phyloP scores from a whole-genome alignment of 345 rosid species.

The Salix suchowensis region DNA sequence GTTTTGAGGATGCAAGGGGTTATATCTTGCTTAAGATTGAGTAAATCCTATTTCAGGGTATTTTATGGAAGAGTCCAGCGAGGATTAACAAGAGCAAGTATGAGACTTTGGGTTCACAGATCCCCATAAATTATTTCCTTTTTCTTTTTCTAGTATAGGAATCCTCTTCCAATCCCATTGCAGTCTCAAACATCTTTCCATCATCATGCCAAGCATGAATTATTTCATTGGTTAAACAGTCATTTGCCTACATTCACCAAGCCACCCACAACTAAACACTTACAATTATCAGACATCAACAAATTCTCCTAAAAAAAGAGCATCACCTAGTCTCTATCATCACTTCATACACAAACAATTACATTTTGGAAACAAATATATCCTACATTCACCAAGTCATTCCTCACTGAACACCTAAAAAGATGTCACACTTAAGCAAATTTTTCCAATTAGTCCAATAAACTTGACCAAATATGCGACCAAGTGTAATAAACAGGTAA shows the following conservation, averaged over 20 bases:
- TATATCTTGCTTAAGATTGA: neutral
- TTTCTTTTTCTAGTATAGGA: too few relatives aligned
- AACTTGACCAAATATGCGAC: neutral
- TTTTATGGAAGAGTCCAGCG: neutral
- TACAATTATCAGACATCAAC: too few relatives aligned
- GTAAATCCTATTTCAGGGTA: neutral
- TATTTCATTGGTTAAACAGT: too few relatives aligned
- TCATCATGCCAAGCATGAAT: too few relatives aligned
- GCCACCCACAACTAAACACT: neutral
- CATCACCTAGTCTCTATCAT: neutral
- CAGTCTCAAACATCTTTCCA: too few relatives aligned
- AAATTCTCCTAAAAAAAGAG: too few relatives aligned
- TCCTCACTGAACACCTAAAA: neutral
- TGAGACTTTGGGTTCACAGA: too few relatives aligned
- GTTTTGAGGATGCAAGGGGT: neutral
- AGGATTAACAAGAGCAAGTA: too few relatives aligned
- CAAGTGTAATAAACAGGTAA: neutral
- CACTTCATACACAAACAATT: neutral
- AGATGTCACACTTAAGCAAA: neutral
- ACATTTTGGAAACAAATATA: neutral
- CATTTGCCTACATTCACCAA: neutral
- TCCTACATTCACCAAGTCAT: neutral
- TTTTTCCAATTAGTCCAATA: neutral
- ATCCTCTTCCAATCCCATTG: too few relatives aligned
- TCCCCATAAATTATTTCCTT: too few relatives aligned